Percentiles rank a stretch among this genome's conserved stretches.
These are phyloP conservation scores for Arabidopsis thaliana DNA, from an alignment of 345 rosid species.

Conservation along the genomic window DNA sequence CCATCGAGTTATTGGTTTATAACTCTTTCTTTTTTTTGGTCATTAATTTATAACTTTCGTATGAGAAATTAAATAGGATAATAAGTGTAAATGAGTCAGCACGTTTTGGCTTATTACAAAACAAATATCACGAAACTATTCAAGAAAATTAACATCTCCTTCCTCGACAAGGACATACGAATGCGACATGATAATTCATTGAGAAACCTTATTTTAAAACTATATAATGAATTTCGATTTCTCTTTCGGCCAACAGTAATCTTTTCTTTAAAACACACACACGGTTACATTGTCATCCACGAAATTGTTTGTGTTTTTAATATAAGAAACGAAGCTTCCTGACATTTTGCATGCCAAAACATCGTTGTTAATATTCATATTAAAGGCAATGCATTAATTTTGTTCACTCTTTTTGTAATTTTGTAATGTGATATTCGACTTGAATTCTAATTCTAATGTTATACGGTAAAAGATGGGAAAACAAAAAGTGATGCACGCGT, in stretches of 20 bases:
- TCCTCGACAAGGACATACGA: slow-evolving; percentile 32
- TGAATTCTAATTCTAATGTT: not conserved
- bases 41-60: slow-evolving; percentile 7
- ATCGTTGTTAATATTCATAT: no score
- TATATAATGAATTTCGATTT: slow-evolving; percentile 13
- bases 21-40: not conserved
- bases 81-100: slow-evolving; percentile 43
- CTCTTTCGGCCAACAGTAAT: slow-evolving; percentile 27
- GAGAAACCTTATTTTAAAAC: slow-evolving; percentile 19
- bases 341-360: not conserved
- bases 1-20: slow-evolving; percentile 31
- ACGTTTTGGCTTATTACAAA: slow-evolving; percentile 31
- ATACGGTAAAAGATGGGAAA: not conserved
- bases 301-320: slow-evolving; percentile 3
- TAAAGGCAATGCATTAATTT: no score
- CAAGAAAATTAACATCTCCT: slow-evolving; percentile 23
- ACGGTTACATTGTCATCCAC: slow-evolving; percentile 1
- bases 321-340: slow-evolving; percentile 28
- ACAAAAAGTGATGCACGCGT: not conserved
- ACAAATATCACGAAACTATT: slow-evolving; percentile 26
- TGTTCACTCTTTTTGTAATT: not conserved
- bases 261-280: not conserved
- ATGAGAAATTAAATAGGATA: slow-evolving; percentile 10
- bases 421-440: not conserved
- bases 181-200: slow-evolving; percentile 30